Evolutionary conservation across 768 basidiomycete genomes (phyloP).

Genomic region (Phlebiopsis flavidoalba): DNA sequence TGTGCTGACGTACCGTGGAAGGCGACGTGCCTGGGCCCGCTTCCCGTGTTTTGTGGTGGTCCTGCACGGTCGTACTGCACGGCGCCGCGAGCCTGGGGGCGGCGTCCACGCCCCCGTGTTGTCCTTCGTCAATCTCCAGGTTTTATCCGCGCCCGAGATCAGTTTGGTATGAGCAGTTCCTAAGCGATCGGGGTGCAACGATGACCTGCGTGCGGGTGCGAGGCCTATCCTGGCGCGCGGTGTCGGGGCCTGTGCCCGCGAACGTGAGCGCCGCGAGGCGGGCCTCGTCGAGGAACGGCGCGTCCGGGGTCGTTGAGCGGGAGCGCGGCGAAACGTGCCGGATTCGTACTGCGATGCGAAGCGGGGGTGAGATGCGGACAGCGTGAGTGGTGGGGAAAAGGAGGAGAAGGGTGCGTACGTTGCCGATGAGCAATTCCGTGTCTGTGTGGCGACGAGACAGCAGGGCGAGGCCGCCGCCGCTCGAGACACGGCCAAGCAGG

Average conservation of each 20-base stretch:
- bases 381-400: background rate
- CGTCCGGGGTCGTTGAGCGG: conserved; percentile 46
- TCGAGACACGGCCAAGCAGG: conserved; percentile 44
- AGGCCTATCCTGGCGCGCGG: conserved; percentile 59
- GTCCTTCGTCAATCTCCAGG: conserved; percentile 49
- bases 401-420: conserved; percentile 45
- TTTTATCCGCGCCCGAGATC: conserved; percentile 73
- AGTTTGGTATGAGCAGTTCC: conserved; percentile 66
- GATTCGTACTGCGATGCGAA: conserved; percentile 53
- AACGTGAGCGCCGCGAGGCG: conserved; percentile 37
- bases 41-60: no score
- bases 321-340: conserved; percentile 51
- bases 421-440: conserved; percentile 58
- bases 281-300: conserved; percentile 39
- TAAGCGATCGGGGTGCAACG: conserved; percentile 39
- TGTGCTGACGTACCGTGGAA: conserved; percentile 44
- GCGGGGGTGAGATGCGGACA: background rate
- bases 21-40: conserved; percentile 69
- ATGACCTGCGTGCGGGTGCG: conserved; percentile 74
- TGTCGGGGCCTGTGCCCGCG: conserved; percentile 55
- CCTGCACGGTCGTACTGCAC: conserved; percentile 42
- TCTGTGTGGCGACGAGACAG: conserved; percentile 37
- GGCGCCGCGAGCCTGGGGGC: conserved; percentile 42
- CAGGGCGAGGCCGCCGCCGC: conserved; percentile 55
- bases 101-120: conserved; percentile 40